phyloP scores from a whole-genome alignment of 345 rosid species.

The Luvunga scandens region DNA sequence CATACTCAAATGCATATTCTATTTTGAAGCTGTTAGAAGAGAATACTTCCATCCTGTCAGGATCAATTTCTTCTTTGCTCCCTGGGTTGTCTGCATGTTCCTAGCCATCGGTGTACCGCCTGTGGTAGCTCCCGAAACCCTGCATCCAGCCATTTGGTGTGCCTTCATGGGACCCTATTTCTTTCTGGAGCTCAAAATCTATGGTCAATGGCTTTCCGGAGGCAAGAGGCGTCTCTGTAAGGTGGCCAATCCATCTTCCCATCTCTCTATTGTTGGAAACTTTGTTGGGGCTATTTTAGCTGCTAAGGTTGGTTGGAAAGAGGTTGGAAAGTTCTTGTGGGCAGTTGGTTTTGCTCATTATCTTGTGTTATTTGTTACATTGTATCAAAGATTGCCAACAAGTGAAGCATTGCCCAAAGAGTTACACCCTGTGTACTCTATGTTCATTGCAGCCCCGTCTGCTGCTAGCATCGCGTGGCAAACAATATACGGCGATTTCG shows the following conservation, averaged over 20 bases:
- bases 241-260: constrained; percentile 94
- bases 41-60: constrained; percentile 90
- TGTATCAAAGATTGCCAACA: constrained; percentile 85
- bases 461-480: constrained; percentile 95
- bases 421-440: constrained; percentile 90
- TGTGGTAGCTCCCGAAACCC: constrained; percentile 31
- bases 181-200: constrained; percentile 84
- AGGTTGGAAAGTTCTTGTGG: constrained; percentile 86
- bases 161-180: constrained; percentile 80
- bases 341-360: constrained; percentile 93
- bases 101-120: constrained; percentile 74
- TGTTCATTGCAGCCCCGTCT: constrained; percentile 98
- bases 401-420: constrained; percentile 93
- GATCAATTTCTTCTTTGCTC: constrained; percentile 92
- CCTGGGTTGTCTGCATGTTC: constrained; percentile 97
- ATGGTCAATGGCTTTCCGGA: constrained; percentile 95
- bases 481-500: constrained; percentile 74
- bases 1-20: constrained; percentile 78
- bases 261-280: constrained; percentile 90
- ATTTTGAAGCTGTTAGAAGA: constrained; percentile 90
- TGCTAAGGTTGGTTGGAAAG: constrained; percentile 79
- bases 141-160: constrained; percentile 80
- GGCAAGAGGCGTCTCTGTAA: constrained; percentile 90
- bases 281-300: constrained; percentile 94
- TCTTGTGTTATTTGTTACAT: constrained; percentile 84